Percentiles rank a stretch among this genome's conserved stretches.
Evolutionary conservation across 305 asterid species (phyloP).

Genomic region (Andrographis paniculata): DNA sequence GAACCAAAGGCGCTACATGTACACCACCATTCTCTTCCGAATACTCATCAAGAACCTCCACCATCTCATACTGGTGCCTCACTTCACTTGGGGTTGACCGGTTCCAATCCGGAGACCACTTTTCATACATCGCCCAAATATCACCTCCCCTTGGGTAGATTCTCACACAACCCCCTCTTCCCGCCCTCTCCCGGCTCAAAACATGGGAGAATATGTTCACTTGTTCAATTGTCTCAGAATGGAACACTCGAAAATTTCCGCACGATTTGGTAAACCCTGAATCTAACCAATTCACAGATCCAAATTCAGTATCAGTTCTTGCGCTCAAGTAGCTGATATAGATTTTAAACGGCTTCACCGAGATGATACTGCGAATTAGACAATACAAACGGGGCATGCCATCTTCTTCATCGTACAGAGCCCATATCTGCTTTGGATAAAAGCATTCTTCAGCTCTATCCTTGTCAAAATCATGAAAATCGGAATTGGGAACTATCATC

Average conservation of each 20-base stretch:
- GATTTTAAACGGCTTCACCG: slow-evolving; percentile 74
- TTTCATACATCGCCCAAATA: slow-evolving; percentile 87
- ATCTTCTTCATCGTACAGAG: slow-evolving; percentile 90
- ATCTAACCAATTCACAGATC: slow-evolving; percentile 81
- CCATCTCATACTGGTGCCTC: slow-evolving; percentile 94
- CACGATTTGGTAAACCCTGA: slow-evolving; percentile 92
- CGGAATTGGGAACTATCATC: slow-evolving; percentile 74
- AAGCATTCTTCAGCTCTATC: slow-evolving; percentile 71
- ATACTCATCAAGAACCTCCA: slow-evolving; percentile 79
- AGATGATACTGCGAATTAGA: slow-evolving; percentile 78
- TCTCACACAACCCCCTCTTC: slow-evolving; percentile 90
- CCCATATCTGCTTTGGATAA: slow-evolving; percentile 91
- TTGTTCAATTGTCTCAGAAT: slow-evolving; percentile 80
- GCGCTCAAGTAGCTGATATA: slow-evolving; percentile 82
- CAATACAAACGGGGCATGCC: slow-evolving; percentile 98
- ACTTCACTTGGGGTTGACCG: slow-evolving; percentile 61
- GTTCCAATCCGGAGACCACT: slow-evolving; percentile 91
- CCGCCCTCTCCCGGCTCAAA: slow-evolving; percentile 71
- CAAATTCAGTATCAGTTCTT: slow-evolving; percentile 76
- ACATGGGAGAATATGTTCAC: slow-evolving; percentile 93
- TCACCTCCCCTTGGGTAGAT: slow-evolving; percentile 90
- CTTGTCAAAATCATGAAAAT: slow-evolving; percentile 69
- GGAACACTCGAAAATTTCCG: slow-evolving; percentile 78
- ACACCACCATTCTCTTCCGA: slow-evolving; percentile 84
- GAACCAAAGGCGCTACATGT: slow-evolving; percentile 60